phyloP scores from a whole-genome alignment of 176 grass and related monocot species.

The Dactylis glomerata region DNA sequence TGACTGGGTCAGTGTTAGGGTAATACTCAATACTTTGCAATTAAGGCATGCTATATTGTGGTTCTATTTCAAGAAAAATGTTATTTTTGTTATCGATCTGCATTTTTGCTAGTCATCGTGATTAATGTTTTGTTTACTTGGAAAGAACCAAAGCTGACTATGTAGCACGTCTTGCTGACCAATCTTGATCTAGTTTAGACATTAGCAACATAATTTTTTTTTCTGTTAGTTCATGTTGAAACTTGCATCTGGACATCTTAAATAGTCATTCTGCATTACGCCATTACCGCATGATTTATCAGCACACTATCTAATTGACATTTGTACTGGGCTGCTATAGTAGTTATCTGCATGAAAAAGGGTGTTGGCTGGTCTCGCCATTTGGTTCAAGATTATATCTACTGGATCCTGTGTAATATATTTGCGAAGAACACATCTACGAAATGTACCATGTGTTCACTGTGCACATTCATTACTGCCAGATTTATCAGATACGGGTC shows the following conservation, averaged over 20 bases:
- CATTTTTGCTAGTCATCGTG: not conserved
- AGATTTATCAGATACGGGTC: not conserved
- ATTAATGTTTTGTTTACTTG: not conserved
- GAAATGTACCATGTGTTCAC: not conserved
- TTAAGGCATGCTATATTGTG: not conserved
- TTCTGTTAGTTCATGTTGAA: slow-evolving; percentile 3
- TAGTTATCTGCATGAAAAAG: not conserved
- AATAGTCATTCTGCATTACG: not conserved
- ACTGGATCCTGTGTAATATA: not conserved
- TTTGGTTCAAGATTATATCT: not conserved
- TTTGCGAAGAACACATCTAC: not conserved
- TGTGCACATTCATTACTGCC: not conserved
- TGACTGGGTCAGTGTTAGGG: not conserved
- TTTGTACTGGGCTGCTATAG: not conserved
- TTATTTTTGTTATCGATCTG: not conserved
- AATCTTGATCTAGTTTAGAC: not conserved
- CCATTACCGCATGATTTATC: slow-evolving; percentile 18
- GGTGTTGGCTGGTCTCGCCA: not conserved
- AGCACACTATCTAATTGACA: not conserved
- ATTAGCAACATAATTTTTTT: not conserved
- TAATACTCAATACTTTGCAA: not conserved
- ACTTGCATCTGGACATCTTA: slow-evolving; percentile 8
- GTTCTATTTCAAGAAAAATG: not conserved
- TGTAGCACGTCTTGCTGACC: not conserved
- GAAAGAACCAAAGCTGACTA: not conserved